Evolutionary conservation across 805 yeast genomes (phyloP).

Genomic region (Lipomyces starkeyi): DNA sequence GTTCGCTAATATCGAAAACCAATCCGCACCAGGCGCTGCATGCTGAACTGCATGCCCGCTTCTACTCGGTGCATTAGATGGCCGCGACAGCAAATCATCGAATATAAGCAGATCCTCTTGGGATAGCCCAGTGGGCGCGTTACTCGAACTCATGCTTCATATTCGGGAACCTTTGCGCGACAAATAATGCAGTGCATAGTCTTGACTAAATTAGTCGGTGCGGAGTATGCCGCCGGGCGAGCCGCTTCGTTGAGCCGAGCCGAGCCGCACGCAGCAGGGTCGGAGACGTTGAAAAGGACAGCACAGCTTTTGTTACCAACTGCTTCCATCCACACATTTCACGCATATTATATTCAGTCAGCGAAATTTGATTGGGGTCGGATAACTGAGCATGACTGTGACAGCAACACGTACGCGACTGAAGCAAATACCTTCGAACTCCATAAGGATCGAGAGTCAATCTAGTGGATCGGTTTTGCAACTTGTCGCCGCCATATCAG

Average conservation of each 20-base stretch:
- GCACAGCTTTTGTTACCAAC: neutral
- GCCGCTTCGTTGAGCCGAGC: neutral
- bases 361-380: neutral
- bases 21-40: constrained; percentile 16
- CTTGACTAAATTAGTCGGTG: neutral
- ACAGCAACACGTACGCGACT: neutral
- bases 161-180: neutral
- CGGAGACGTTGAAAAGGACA: neutral
- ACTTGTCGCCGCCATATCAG: constrained; percentile 13
- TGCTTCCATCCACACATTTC: neutral
- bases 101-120: constrained; percentile 31
- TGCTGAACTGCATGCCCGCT: constrained; percentile 3
- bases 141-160: constrained; percentile 9
- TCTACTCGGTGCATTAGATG: neutral
- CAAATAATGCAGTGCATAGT: neutral
- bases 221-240: neutral
- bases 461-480: constrained; percentile 12
- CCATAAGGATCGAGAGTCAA: neutral
- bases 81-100: constrained; percentile 30
- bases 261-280: neutral
- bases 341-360: neutral
- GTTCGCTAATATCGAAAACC: constrained; percentile 20
- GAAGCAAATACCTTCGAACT: neutral
- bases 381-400: neutral
- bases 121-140: constrained; percentile 6